A percentile compares a stretch with the other conserved stretches of the same genome.
Evolutionary conservation across 2,329 filamentous ascomycete genomes (phyloP).

Genomic region (Parafenestella ontariensis): DNA sequence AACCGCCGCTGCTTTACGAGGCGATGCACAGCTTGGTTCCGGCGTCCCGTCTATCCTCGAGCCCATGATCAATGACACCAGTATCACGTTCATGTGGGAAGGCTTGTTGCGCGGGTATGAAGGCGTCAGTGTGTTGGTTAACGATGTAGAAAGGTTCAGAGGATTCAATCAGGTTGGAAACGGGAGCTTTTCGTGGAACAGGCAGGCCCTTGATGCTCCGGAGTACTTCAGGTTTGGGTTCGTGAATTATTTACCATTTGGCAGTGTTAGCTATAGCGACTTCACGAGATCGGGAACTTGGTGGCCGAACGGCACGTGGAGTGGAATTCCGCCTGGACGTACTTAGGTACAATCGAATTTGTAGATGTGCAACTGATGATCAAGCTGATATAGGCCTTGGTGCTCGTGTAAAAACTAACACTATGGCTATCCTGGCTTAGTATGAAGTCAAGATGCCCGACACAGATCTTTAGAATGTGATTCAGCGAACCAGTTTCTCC

Average conservation of each 20-base stretch:
- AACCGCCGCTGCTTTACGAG: conserved; percentile 74
- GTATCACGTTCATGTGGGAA: conserved; percentile 54
- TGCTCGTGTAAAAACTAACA: too few relatives aligned
- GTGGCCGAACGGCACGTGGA: conserved; percentile 42
- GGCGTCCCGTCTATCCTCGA: conserved; percentile 59
- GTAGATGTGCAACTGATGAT: background rate
- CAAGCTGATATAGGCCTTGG: too few relatives aligned
- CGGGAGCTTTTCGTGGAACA: conserved; percentile 64
- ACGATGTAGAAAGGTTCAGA: conserved; percentile 84
- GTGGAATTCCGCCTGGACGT: conserved; percentile 24
- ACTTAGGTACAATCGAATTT: background rate
- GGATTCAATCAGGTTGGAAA: conserved; percentile 66
- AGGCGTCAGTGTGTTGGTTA: conserved; percentile 82
- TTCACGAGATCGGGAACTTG: conserved; percentile 45
- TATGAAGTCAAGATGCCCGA: too few relatives aligned
- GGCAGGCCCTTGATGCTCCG: conserved; percentile 46
- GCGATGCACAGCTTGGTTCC: conserved; percentile 59
- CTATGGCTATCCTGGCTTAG: too few relatives aligned
- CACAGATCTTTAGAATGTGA: too few relatives aligned
- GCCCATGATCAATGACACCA: conserved; percentile 53
- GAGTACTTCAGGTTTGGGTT: conserved; percentile 49
- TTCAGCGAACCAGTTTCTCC: too few relatives aligned
- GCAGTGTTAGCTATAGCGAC: conserved; percentile 38
- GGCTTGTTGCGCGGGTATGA: conserved; percentile 62
- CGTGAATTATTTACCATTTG: conserved; percentile 40